Percentiles rank a stretch among this genome's conserved stretches.
Evolutionary conservation across 1,139 yeast genomes (phyloP).

Genomic region (Wickerhamiella infanticola): DNA sequence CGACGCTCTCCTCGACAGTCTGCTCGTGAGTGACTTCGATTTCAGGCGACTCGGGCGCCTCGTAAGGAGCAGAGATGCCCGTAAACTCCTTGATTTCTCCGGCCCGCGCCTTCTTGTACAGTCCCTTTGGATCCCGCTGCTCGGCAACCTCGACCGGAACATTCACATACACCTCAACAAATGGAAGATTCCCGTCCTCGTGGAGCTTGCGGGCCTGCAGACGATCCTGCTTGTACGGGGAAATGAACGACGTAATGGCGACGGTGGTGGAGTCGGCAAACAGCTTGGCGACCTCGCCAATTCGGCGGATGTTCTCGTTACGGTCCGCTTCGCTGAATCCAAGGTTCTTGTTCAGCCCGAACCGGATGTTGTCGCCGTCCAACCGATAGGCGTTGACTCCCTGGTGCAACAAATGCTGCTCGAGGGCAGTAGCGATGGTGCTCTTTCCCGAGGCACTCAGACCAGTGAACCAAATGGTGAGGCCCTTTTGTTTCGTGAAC

Average conservation of each 20-base stretch:
- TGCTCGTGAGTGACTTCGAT: slow-evolving; percentile 61
- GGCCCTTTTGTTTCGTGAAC: slow-evolving; percentile 68
- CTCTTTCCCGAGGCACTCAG: slow-evolving; percentile 87
- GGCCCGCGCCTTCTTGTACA: slow-evolving; percentile 90
- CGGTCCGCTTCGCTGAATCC: slow-evolving; percentile 87
- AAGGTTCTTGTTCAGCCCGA: slow-evolving; percentile 85
- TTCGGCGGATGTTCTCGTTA: slow-evolving; percentile 87
- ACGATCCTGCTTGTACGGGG: slow-evolving; percentile 79
- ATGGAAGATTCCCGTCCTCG: slow-evolving; percentile 56
- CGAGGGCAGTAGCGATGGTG: slow-evolving; percentile 89
- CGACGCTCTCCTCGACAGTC: slow-evolving; percentile 68
- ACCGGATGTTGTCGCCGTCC: slow-evolving; percentile 90
- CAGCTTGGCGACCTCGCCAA: slow-evolving; percentile 81
- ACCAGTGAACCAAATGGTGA: slow-evolving; percentile 91
- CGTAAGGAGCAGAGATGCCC: slow-evolving; percentile 91
- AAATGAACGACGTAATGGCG: slow-evolving; percentile 78
- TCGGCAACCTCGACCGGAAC: slow-evolving; percentile 91
- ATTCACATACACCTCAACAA: slow-evolving; percentile 80
- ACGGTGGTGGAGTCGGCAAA: slow-evolving; percentile 82
- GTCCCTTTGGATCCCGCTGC: slow-evolving; percentile 91
- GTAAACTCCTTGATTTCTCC: slow-evolving; percentile 91
- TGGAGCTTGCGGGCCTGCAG: slow-evolving; percentile 74
- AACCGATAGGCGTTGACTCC: slow-evolving; percentile 65
- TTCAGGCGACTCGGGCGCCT: slow-evolving; percentile 77
- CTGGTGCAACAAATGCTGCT: slow-evolving; percentile 52